These are phyloP conservation scores for Flammula alnicola DNA, from an alignment of 1,284 basidiomycete genomes.

Conservation along the genomic window DNA sequence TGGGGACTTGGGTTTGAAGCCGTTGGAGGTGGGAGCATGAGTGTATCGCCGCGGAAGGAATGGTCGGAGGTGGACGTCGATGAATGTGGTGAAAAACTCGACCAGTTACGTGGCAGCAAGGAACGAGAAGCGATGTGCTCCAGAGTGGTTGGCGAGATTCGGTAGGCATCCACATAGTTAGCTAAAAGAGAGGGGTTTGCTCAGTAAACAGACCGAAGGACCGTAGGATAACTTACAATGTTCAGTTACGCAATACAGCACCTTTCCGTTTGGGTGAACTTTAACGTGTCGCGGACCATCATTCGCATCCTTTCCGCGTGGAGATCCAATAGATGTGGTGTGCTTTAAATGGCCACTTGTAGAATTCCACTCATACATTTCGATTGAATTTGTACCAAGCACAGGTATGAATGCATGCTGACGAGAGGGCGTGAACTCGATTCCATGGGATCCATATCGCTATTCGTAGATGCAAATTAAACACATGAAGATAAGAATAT, in stretches of 20 bases:
- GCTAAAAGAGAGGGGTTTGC: slow-evolving; percentile 30
- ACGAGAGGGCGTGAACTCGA: slow-evolving; percentile 44
- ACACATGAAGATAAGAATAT: no score
- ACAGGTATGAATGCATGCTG: slow-evolving; percentile 49
- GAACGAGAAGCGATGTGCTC: slow-evolving; percentile 41
- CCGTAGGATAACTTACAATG: slow-evolving; percentile 45
- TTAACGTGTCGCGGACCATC: slow-evolving; percentile 56
- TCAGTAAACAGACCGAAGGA: background rate
- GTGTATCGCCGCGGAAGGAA: slow-evolving; percentile 49
- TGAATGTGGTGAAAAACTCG: slow-evolving; percentile 4
- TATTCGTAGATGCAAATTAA: no score
- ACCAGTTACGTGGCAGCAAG: slow-evolving; percentile 23
- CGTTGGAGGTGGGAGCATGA: slow-evolving; percentile 45
- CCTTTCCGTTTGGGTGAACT: slow-evolving; percentile 50
- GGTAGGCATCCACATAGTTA: slow-evolving; percentile 49
- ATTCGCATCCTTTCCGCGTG: slow-evolving; percentile 36
- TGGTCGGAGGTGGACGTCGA: slow-evolving; percentile 11
- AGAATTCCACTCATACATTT: slow-evolving; percentile 46
- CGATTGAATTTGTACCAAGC: slow-evolving; percentile 49
- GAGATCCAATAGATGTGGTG: slow-evolving; percentile 41
- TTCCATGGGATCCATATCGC: slow-evolving; percentile 52
- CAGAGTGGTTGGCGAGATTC: slow-evolving; percentile 38
- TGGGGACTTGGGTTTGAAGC: slow-evolving; percentile 37
- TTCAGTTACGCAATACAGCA: slow-evolving; percentile 53
- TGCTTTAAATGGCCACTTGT: slow-evolving; percentile 39